Conservation (phyloP, 306 rosid species). For the Trifolium repens region DNA sequence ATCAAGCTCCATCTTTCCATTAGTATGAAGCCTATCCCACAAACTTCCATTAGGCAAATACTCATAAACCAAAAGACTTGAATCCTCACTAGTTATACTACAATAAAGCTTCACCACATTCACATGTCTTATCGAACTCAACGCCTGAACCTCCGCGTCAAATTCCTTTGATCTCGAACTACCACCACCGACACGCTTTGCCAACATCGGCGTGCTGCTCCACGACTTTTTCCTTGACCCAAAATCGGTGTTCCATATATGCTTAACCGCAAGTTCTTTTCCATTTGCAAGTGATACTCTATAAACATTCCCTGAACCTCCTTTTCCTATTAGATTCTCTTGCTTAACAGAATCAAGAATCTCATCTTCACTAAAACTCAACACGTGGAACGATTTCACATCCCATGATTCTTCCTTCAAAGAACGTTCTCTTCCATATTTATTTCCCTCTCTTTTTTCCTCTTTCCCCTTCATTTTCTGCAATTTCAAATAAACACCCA, state of each 20-base stretch:
- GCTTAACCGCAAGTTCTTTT: constrained; percentile 86
- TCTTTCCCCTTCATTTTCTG: constrained; percentile 33
- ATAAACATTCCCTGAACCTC: constrained; percentile 93
- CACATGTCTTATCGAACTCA: constrained; percentile 90
- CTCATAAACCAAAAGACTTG: constrained; percentile 88
- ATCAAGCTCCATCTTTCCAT: constrained; percentile 76
- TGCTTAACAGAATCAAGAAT: constrained; percentile 79
- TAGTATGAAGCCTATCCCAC: constrained; percentile 82
- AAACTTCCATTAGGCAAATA: constrained; percentile 84
- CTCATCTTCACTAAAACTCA: constrained; percentile 79
- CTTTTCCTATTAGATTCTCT: constrained; percentile 87
- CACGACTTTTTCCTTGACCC: constrained; percentile 41
- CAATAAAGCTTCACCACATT: constrained; percentile 94
- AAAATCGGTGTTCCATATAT: constrained; percentile 72
- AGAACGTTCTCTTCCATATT: constrained; percentile 56
- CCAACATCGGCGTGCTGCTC: constrained; percentile 64
- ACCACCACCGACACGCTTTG: constrained; percentile 38
- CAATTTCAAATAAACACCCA: constrained; percentile 45
- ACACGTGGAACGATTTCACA: constrained; percentile 80
- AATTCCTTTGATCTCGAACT: constrained; percentile 62
- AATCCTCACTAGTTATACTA: constrained; percentile 89
- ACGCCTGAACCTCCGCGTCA: constrained; percentile 76
- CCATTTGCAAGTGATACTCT: constrained; percentile 67
- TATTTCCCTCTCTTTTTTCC: constrained; percentile 33
- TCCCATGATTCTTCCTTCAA: constrained; percentile 87